Conservation (phyloP, 163 green algal genomes). For the Chlorella variabilis region DNA sequence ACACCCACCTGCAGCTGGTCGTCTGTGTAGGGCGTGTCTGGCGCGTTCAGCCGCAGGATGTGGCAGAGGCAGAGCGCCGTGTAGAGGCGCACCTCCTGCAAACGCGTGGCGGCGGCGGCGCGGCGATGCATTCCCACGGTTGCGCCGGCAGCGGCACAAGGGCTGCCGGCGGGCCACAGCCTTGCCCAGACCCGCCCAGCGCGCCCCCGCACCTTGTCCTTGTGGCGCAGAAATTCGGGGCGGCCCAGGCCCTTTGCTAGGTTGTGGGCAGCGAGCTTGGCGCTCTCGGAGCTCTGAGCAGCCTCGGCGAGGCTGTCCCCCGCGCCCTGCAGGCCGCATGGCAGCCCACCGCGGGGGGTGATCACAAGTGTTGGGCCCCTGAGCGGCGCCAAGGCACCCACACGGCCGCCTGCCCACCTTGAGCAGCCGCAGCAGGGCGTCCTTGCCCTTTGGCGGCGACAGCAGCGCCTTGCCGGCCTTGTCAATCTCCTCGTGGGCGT, state of each 20-base stretch:
- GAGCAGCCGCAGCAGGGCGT: slow-evolving; percentile 56
- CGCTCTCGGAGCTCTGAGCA: slow-evolving; percentile 51
- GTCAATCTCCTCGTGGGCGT: slow-evolving; percentile 17
- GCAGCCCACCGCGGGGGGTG: background rate
- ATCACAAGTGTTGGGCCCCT: background rate
- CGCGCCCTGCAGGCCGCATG: background rate
- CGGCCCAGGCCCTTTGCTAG: slow-evolving; percentile 51
- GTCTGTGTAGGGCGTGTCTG: slow-evolving; percentile 69
- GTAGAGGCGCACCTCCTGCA: slow-evolving; percentile 71
- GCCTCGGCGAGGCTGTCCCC: slow-evolving; percentile 48
- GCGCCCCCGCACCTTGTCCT: slow-evolving; percentile 53
- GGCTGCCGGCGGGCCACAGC: background rate
- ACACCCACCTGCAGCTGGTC: slow-evolving; percentile 47
- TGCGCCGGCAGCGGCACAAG: too few species aligned
- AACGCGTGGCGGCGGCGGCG: background rate
- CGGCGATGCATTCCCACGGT: too few species aligned
- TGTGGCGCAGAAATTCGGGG: slow-evolving; percentile 52
- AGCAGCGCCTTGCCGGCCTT: slow-evolving; percentile 45
- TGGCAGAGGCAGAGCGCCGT: slow-evolving; percentile 58
- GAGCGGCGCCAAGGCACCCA: too few species aligned
- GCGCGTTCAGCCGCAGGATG: slow-evolving; percentile 69
- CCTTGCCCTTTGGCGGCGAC: slow-evolving; percentile 49
- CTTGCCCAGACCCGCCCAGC: background rate
- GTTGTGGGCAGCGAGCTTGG: slow-evolving; percentile 39
- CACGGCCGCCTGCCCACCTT: slow-evolving; percentile 46